A percentile compares a stretch with the other conserved stretches of the same genome.
These are phyloP conservation scores for Pythium apleroticum DNA, from an alignment of 352 stramenopile genomes.

Conservation along the genomic window DNA sequence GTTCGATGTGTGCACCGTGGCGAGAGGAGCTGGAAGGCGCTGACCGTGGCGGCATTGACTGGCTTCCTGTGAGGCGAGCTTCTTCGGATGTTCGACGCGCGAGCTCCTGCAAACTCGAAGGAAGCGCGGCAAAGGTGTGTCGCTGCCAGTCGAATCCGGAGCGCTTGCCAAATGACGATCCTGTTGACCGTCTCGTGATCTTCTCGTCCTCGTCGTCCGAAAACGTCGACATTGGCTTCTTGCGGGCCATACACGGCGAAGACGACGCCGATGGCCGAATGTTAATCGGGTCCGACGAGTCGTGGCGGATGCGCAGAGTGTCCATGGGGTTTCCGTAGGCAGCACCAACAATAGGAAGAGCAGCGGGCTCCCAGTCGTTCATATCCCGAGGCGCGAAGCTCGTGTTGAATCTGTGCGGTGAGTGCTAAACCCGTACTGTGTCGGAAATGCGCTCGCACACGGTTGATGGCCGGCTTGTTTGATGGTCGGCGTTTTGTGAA, in stretches of 20 bases:
- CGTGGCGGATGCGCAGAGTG: conserved; percentile 24
- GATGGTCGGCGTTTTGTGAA: conserved; percentile 2
- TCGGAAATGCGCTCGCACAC: background rate
- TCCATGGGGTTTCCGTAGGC: conserved; percentile 27
- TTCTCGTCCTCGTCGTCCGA: conserved; percentile 17
- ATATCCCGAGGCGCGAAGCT: conserved; percentile 11
- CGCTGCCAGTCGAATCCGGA: conserved; percentile 16
- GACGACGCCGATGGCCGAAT: conserved; percentile 22
- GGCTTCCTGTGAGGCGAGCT: conserved; percentile 11
- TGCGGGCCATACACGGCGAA: conserved; percentile 19
- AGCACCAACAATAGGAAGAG: conserved; percentile 14
- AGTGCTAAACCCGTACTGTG: background rate
- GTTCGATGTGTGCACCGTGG: conserved; percentile 48
- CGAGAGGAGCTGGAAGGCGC: conserved; percentile 17
- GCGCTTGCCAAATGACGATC: conserved; percentile 10
- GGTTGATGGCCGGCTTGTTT: background rate
- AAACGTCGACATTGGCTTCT: conserved; percentile 8
- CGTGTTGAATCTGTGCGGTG: background rate
- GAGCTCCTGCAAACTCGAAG: conserved; percentile 19
- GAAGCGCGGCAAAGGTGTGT: conserved; percentile 27
- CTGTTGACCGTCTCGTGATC: conserved; percentile 9
- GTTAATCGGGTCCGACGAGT: conserved; percentile 23
- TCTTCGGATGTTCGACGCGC: conserved; percentile 20
- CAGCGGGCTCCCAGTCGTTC: conserved; percentile 11
- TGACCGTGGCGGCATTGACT: conserved; percentile 23